Percentiles rank a stretch among this genome's conserved stretches.
Conservation (phyloP, 306 rosid genomes). For the Astragalus membranaceus region DNA sequence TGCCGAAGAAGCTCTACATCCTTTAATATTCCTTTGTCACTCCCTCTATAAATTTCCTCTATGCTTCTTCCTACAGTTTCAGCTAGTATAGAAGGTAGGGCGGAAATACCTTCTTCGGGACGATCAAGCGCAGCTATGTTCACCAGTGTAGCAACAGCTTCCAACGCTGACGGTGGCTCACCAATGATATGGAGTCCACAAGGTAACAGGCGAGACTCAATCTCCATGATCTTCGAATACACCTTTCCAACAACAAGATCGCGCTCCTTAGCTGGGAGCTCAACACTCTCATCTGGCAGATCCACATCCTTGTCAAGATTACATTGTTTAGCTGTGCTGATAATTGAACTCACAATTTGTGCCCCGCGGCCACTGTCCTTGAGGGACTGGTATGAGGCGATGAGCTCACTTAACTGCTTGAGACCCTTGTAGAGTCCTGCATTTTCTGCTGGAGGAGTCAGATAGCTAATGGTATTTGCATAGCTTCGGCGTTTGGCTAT, state of each 20-base stretch:
- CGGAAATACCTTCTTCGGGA: conserved; percentile 70
- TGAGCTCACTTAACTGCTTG: conserved; percentile 92
- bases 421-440: conserved; percentile 99
- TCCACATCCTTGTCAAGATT: conserved; percentile 96
- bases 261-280: conserved; percentile 74
- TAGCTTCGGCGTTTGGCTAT: conserved; percentile 98
- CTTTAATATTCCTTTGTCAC: conserved; percentile 81
- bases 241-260: conserved; percentile 92
- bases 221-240: conserved; percentile 96
- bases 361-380: conserved; percentile 94
- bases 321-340: conserved; percentile 93
- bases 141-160: conserved; percentile 95
- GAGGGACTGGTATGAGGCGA: conserved; percentile 89
- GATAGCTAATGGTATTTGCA: conserved; percentile 94
- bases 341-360: conserved; percentile 96
- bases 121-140: conserved; percentile 95
- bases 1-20: conserved; percentile 94
- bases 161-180: conserved; percentile 97
- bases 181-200: conserved; percentile 97
- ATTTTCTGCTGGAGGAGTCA: conserved; percentile 98
- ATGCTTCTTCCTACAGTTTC: conserved; percentile 78
- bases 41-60: conserved; percentile 76
- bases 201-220: conserved; percentile 88
- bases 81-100: conserved; percentile 83
- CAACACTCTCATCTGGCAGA: conserved; percentile 78